Evolutionary conservation across 2,329 filamentous ascomycete species (phyloP).

Genomic region (Talaromyces rugulosus): DNA sequence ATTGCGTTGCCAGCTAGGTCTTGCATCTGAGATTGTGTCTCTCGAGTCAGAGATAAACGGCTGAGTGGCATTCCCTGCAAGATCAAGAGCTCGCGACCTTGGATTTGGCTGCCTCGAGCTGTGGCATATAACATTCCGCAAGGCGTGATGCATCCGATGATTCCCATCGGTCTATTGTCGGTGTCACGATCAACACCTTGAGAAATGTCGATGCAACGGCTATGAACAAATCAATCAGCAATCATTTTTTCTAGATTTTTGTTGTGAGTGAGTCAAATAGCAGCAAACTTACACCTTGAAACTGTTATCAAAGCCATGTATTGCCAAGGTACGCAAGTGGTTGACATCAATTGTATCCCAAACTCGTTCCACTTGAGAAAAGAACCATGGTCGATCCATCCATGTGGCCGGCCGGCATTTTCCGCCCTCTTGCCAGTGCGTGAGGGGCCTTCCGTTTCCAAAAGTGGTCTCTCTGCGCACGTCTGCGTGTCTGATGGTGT

Average conservation of each 20-base stretch:
- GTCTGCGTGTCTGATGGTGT: conserved; percentile 56
- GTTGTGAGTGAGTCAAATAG: neutral
- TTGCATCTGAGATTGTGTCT: conserved; percentile 59
- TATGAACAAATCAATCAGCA: conserved; percentile 15
- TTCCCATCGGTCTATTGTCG: conserved; percentile 49
- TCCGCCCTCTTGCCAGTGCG: conserved; percentile 55
- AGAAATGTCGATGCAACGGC: conserved; percentile 57
- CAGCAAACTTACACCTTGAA: conserved; percentile 48
- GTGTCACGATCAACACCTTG: conserved; percentile 66
- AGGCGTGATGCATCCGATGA: conserved; percentile 66
- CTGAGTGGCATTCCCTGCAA: conserved; percentile 66
- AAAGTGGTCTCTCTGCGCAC: conserved; percentile 50
- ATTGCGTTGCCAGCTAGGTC: conserved; percentile 78
- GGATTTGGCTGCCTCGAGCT: conserved; percentile 56
- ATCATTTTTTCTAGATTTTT: neutral
- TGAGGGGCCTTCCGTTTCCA: conserved; percentile 55
- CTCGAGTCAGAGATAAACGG: conserved; percentile 59
- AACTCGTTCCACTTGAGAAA: conserved; percentile 54
- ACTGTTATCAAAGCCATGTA: conserved; percentile 52
- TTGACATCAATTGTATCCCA: conserved; percentile 64
- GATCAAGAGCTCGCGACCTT: conserved; percentile 58
- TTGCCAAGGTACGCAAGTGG: conserved; percentile 46
- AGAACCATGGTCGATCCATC: conserved; percentile 49
- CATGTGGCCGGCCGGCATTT: conserved; percentile 53
- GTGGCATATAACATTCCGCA: conserved; percentile 59